A percentile compares a stretch with the other conserved stretches of the same genome.
Evolutionary conservation across 2,329 filamentous ascomycete species (phyloP).

Genomic region (Apiospora arundinis): DNA sequence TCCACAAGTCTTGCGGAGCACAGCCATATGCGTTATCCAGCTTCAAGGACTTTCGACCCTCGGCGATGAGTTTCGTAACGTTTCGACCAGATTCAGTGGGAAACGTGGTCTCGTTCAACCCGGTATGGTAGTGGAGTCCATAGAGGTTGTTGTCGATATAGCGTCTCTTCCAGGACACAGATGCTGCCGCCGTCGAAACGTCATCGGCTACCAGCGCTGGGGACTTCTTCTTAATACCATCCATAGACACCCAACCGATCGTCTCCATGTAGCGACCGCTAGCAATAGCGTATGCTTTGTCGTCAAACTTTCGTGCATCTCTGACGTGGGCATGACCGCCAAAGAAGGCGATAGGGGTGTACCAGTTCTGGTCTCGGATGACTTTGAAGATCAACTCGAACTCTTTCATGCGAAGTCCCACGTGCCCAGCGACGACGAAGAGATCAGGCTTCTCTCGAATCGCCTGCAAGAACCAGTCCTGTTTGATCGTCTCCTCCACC

Average conservation of each 20-base stretch:
- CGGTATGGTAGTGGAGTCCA: slow-evolving; percentile 82
- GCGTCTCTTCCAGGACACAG: slow-evolving; percentile 71
- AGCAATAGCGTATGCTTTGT: slow-evolving; percentile 78
- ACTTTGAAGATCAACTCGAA: slow-evolving; percentile 78
- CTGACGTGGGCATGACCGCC: slow-evolving; percentile 91
- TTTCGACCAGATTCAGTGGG: slow-evolving; percentile 76
- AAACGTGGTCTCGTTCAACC: slow-evolving; percentile 74
- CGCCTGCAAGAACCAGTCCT: slow-evolving; percentile 87
- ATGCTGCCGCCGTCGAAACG: slow-evolving; percentile 40
- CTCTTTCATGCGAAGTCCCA: slow-evolving; percentile 81
- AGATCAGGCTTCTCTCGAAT: slow-evolving; percentile 86
- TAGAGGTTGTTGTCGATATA: slow-evolving; percentile 96
- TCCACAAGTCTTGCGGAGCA: slow-evolving; percentile 80
- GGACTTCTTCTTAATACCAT: slow-evolving; percentile 59
- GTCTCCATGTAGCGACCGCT: slow-evolving; percentile 95
- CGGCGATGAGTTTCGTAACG: slow-evolving; percentile 72
- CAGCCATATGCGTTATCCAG: slow-evolving; percentile 84
- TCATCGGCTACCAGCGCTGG: slow-evolving; percentile 35
- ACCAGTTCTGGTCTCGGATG: slow-evolving; percentile 77
- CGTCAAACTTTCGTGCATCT: slow-evolving; percentile 82
- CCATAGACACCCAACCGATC: slow-evolving; percentile 89
- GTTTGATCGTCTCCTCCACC: slow-evolving; percentile 80
- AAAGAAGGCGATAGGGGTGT: slow-evolving; percentile 89
- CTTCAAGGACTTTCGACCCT: slow-evolving; percentile 71
- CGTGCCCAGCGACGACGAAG: slow-evolving; percentile 86